Percentiles rank a stretch among this genome's conserved stretches.
Conservation (phyloP, 108 stramenopile genomes). For the Fragilaria crotonensis region DNA sequence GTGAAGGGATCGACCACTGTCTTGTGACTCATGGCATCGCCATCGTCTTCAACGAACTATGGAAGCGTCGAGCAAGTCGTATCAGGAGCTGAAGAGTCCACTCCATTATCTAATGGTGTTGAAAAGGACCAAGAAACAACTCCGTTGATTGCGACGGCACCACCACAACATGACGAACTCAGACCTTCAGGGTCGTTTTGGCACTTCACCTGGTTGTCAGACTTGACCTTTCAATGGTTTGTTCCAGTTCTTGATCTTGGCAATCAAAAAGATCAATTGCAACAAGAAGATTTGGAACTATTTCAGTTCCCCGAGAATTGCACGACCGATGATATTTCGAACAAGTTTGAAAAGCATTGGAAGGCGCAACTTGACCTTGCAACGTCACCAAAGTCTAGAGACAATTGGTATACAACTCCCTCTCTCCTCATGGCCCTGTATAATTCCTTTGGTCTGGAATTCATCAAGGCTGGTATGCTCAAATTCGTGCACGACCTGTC, state of each 20-base stretch:
- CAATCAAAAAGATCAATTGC: slow-evolving; percentile 51
- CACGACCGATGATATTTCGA: slow-evolving; percentile 30
- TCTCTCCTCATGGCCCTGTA: slow-evolving; percentile 44
- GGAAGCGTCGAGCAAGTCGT: no score
- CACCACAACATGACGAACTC: no score
- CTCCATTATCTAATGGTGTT: no score
- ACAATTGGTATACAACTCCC: slow-evolving; percentile 8
- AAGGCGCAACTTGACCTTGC: background rate
- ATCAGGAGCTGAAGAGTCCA: no score
- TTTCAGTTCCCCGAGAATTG: slow-evolving; percentile 42
- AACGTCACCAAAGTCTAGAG: background rate
- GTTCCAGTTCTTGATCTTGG: slow-evolving; percentile 52
- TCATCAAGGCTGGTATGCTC: slow-evolving; percentile 48
- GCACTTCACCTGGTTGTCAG: slow-evolving; percentile 35
- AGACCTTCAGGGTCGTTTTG: no score
- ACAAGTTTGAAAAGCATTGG: slow-evolving; percentile 44
- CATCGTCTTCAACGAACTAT: no score
- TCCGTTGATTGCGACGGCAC: no score
- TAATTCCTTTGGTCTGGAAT: slow-evolving; percentile 69
- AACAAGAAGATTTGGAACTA: slow-evolving; percentile 53
- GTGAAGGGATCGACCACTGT: no score
- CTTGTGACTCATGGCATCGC: no score
- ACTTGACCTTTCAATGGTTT: slow-evolving; percentile 73
- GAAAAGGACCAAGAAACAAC: no score
- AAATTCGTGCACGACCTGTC: slow-evolving; percentile 84